phyloP scores from a whole-genome alignment of 2,329 filamentous ascomycete species.

The Colletotrichum truncatum region DNA sequence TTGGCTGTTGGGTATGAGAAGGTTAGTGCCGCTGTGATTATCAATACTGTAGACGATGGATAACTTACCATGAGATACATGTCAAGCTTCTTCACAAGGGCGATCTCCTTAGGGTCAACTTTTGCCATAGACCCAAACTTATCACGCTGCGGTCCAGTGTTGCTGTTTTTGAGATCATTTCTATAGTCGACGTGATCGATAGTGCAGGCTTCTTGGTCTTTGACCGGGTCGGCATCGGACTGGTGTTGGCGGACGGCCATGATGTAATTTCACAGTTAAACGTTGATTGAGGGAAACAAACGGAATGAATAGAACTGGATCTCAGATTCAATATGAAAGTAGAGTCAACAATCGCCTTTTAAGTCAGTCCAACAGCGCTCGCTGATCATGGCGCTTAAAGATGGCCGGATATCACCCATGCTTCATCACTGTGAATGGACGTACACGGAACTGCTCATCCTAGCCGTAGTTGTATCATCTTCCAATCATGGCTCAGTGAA shows the following conservation, averaged over 20 bases:
- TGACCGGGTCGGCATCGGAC: background rate
- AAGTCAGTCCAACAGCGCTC: background rate
- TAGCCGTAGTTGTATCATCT: no score
- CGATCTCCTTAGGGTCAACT: slow-evolving; percentile 47
- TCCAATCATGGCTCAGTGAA: no score
- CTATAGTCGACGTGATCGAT: background rate
- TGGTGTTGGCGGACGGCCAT: background rate
- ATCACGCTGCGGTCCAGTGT: slow-evolving; percentile 31
- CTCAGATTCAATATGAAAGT: background rate
- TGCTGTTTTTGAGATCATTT: background rate
- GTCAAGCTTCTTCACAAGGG: slow-evolving; percentile 45
- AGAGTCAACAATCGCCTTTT: background rate
- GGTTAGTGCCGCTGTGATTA: background rate
- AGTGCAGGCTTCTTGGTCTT: background rate
- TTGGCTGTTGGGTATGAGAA: background rate
- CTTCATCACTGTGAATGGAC: no score
- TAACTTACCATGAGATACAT: slow-evolving; percentile 39
- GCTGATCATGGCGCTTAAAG: background rate
- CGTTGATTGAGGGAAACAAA: no score
- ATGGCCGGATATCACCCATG: background rate
- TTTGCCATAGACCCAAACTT: slow-evolving; percentile 49
- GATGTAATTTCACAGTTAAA: background rate
- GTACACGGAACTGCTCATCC: no score
- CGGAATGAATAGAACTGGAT: no score
- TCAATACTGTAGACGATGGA: no score